Percentiles rank a stretch among this genome's conserved stretches.
phyloP scores from a whole-genome alignment of 495 filamentous ascomycete species.

The Penicillium canescens region DNA sequence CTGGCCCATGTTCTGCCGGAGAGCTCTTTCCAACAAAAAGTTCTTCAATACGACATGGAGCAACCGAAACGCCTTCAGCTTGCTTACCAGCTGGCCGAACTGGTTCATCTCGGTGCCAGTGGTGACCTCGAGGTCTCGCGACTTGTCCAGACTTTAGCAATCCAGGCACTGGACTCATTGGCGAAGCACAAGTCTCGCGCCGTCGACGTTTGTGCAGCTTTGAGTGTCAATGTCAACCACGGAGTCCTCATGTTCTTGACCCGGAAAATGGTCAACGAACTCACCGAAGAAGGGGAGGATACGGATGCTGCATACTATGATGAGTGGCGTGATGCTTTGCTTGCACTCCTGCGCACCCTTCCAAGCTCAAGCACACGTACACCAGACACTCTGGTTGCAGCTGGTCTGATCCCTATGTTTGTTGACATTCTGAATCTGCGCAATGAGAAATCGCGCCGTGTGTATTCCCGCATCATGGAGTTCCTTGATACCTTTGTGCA shows the following conservation, averaged over 20 bases:
- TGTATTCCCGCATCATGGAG: slow-evolving; percentile 74
- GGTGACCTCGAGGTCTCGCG: slow-evolving; percentile 66
- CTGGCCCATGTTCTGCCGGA: slow-evolving; percentile 87
- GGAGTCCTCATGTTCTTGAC: slow-evolving; percentile 94
- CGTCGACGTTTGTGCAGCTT: slow-evolving; percentile 76
- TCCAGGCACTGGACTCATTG: slow-evolving; percentile 78
- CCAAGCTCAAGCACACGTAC: slow-evolving; percentile 67
- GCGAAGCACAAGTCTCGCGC: slow-evolving; percentile 74
- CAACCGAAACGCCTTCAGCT: slow-evolving; percentile 88
- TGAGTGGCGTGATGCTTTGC: slow-evolving; percentile 86
- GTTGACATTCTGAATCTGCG: slow-evolving; percentile 86
- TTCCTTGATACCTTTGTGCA: slow-evolving; percentile 89
- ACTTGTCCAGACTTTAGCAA: slow-evolving; percentile 77
- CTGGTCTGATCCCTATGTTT: slow-evolving; percentile 84
- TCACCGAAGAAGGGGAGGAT: slow-evolving; percentile 60
- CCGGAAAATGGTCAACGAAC: slow-evolving; percentile 81
- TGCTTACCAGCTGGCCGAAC: slow-evolving; percentile 85
- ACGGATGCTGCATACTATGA: slow-evolving; percentile 64
- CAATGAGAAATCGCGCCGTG: slow-evolving; percentile 77
- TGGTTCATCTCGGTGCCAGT: slow-evolving; percentile 74
- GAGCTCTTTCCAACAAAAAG: slow-evolving; percentile 73
- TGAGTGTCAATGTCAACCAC: slow-evolving; percentile 93
- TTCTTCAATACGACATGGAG: slow-evolving; percentile 84
- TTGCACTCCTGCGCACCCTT: slow-evolving; percentile 76
- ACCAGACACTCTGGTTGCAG: slow-evolving; percentile 73